Percentiles rank a stretch among this genome's conserved stretches.
Evolutionary conservation across 2,329 filamentous ascomycete genomes (phyloP).

Genomic region (Colletotrichum sp.): DNA sequence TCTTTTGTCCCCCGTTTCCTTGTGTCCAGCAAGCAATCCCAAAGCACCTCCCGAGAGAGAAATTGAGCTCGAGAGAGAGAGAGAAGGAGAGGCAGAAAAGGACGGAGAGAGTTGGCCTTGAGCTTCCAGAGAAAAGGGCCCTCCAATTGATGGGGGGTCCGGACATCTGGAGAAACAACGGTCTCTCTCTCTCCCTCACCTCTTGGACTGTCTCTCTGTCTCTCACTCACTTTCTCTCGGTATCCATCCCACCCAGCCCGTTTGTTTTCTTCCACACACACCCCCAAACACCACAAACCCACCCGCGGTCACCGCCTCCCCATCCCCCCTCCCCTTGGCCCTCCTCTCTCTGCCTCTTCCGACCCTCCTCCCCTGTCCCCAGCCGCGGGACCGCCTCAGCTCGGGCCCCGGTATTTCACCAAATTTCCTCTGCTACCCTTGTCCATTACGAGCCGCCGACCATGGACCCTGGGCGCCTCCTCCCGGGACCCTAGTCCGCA

Average conservation of each 20-base stretch:
- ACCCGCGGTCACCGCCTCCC: conserved; percentile 3
- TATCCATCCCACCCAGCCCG: conserved; percentile 5
- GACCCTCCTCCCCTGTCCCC: conserved; percentile 17
- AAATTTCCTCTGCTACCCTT: conserved; percentile 16
- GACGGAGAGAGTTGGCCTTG: background rate
- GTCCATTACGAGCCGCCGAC: conserved; percentile 16
- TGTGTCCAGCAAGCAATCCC: background rate
- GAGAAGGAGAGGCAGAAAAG: background rate
- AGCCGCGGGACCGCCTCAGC: conserved; percentile 7
- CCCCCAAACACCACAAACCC: conserved; percentile 14
- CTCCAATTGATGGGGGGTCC: background rate
- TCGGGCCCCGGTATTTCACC: conserved; percentile 17
- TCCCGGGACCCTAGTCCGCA: conserved; percentile 16
- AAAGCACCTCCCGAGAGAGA: background rate
- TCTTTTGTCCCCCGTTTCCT: background rate
- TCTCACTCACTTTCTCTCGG: background rate
- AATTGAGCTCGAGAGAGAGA: background rate
- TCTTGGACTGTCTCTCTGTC: background rate
- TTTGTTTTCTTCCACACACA: background rate
- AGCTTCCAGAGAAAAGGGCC: background rate
- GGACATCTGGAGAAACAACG: background rate
- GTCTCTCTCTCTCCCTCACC: background rate
- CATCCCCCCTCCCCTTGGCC: background rate
- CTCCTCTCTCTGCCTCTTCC: background rate
- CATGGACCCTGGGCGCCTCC: conserved; percentile 21